Base-by-base conservation (phyloP, 345 rosid species). In the Pseudoturritis turrita region DNA sequence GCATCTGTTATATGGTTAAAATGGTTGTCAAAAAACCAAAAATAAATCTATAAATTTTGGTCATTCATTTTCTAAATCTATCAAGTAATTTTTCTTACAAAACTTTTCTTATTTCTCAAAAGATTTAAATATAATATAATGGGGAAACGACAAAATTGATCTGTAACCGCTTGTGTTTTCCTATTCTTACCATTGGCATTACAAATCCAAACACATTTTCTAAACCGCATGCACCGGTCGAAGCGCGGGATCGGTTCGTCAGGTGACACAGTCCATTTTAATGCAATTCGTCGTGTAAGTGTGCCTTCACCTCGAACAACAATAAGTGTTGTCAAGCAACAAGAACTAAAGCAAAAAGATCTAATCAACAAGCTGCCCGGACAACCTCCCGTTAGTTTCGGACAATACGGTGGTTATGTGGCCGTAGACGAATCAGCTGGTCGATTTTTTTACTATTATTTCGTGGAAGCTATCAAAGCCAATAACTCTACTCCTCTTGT, bases 361-460 rank as follows among this genome's bases (percentile, higher is more conserved):
- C 75, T 73, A 23, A 89, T 87, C 22, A 10, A 10, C 5, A 79
- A 36, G 4, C 46, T 91, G 46, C 91, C 93, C 0, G 87, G 93
- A 41, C 89, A 87, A 21, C 88, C 96, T 1, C 22, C 3, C 1
- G 85, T 85, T 2, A 31, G 22, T n/a, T 86, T 87, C 19, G 47
- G 66, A 6, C 96, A 91, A 12, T 86, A 79, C 17, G 86, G 88
- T 2, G 93, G 93, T 1, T 87, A 84, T 70, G 83, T 91, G 6
- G 74, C 83, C 0, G 83, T 83, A 1, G 77, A 89, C 62, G 50
- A 80, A 47, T 54, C 74, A 1, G 78, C 83, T 0, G 90, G 84
- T 8, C 75, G 89, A 10, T 85, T 80, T 6, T 23, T 83, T 14
- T 91, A 74, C 53, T 87, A 91, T 54, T 89, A 89, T 64, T 89